Evolutionary conservation across 805 yeast species (phyloP), one percentile per base, ranked within the genome.

Genomic region (Lipomyces yamanashiensis): DNA sequence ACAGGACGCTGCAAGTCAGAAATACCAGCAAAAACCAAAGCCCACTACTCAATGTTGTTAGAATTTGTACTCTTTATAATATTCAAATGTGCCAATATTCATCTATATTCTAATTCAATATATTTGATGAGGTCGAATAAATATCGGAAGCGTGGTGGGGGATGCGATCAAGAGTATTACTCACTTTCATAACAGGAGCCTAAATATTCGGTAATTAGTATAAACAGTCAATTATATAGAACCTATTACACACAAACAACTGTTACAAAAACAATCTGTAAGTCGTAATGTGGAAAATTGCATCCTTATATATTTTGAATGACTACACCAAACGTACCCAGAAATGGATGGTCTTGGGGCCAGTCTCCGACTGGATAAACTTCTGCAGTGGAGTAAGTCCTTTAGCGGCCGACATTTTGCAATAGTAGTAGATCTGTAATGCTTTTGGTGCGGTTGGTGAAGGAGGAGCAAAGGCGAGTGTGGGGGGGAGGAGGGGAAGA

Each of bases 281-380:
- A 28, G 5, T 28, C 5, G 28, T 28, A 28, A 28, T 28, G 28
- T 28, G 28, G 28, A 28, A 28, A 28, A 28, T 28, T 28, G 28
- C 28, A 28, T 28, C 5, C 28, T 28, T 36, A 19, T 13, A 28
- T 8, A 34, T 23, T 40, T 9, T 15, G 34, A 23, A 19, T 39
- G 19, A 15, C 28, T 43, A 56, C 9, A 21, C 12, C 13, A 28
- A n/a, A 79, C 84, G 47, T 77, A 85, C 96, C 99, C 99, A 93
- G 78, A 93, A 93, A 75, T 93, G 99, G 61, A 95, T 92, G n/a
- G 99, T 93, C 75, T 80, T 87, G 47, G 99, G 99, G 39, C 99
- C 99, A 19, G 99, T 90, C 75, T 89, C 96, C 17, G 97, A 87
- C 71, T 87, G 84, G 74, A 90, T 75, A 74, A 87, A 91, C 73